A percentile compares a stretch with the other conserved stretches of the same genome.
Evolutionary conservation across 179 eudicot genomes (phyloP).

Genomic region (Drosera spatulata): DNA sequence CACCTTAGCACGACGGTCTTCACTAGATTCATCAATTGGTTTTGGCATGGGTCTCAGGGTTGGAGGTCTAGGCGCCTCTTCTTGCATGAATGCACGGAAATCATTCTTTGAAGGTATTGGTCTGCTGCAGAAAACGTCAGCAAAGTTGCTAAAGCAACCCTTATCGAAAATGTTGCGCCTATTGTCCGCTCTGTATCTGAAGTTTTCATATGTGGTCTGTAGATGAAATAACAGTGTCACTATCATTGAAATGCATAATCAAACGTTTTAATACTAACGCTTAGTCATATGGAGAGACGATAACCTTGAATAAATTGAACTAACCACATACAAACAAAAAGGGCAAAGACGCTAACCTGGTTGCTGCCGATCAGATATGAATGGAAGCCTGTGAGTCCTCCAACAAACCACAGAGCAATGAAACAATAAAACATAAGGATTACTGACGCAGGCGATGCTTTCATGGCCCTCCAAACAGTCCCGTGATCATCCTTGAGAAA

Average conservation of each 20-base stretch:
- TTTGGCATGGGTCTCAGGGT: conserved; percentile 20
- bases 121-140: conserved; percentile 52
- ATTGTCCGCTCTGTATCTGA: conserved; percentile 55
- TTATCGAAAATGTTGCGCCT: conserved; percentile 44
- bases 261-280: too few species aligned
- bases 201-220: conserved; percentile 87
- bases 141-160: conserved; percentile 50
- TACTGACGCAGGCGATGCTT: conserved; percentile 85
- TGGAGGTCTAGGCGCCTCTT: conserved; percentile 31
- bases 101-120: conserved; percentile 48
- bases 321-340: not conserved
- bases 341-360: conserved; percentile 39
- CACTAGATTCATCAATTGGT: conserved; percentile 16
- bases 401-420: conserved; percentile 88
- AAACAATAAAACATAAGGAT: conserved; percentile 76
- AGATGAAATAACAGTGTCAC: not conserved
- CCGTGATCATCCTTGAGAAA: conserved; percentile 64
- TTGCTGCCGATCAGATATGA: conserved; percentile 79
- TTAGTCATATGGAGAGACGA: too few species aligned
- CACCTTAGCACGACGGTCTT: conserved; percentile 41
- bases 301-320: too few species aligned
- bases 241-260: too few species aligned
- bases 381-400: conserved; percentile 97
- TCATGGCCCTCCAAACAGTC: conserved; percentile 83
- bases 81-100: conserved; percentile 35